A percentile compares a stretch with the other conserved stretches of the same genome.
phyloP scores from a whole-genome alignment of 169 alveolate species.

The Eimeria falciformis region DNA sequence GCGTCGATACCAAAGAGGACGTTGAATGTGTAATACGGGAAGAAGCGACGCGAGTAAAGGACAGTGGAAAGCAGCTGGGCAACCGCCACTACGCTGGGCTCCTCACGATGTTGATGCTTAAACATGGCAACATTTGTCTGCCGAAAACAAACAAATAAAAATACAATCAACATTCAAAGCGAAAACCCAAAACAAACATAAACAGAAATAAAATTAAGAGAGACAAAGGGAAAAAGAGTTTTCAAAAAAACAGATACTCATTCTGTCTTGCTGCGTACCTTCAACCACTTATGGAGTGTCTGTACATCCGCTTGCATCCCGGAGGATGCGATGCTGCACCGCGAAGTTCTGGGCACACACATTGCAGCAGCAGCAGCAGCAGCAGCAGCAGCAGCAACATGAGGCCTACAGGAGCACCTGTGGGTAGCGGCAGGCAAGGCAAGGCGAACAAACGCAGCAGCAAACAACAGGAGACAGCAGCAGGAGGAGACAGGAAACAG shows the following conservation, averaged over 20 bases:
- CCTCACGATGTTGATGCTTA: slow-evolving; percentile 81
- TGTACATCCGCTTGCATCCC: slow-evolving; percentile 80
- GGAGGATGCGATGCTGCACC: slow-evolving; percentile 73
- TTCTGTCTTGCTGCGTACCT: slow-evolving; percentile 27
- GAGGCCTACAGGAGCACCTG: background rate
- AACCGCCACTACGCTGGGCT: slow-evolving; percentile 80
- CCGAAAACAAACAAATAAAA: background rate
- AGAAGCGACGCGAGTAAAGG: slow-evolving; percentile 82
- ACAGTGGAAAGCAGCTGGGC: slow-evolving; percentile 82
- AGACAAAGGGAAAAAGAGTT: background rate
- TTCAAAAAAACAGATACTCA: background rate
- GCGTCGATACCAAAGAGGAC: slow-evolving; percentile 79
- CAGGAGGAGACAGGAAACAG: background rate
- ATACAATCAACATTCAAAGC: background rate
- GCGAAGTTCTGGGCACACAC: slow-evolving; percentile 74
- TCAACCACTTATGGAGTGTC: slow-evolving; percentile 74
- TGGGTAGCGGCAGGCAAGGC: background rate
- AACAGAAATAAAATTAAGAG: background rate
- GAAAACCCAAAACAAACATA: background rate
- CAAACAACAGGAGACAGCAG: background rate
- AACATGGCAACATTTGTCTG: slow-evolving; percentile 48
- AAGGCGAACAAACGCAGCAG: background rate
- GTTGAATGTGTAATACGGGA: slow-evolving; percentile 85
- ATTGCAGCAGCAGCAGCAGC: background rate
- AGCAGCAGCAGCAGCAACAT: slow-evolving; percentile 16